Base-by-base conservation (phyloP, 2,329 filamentous ascomycete species). In the Truncatella angustata region DNA sequence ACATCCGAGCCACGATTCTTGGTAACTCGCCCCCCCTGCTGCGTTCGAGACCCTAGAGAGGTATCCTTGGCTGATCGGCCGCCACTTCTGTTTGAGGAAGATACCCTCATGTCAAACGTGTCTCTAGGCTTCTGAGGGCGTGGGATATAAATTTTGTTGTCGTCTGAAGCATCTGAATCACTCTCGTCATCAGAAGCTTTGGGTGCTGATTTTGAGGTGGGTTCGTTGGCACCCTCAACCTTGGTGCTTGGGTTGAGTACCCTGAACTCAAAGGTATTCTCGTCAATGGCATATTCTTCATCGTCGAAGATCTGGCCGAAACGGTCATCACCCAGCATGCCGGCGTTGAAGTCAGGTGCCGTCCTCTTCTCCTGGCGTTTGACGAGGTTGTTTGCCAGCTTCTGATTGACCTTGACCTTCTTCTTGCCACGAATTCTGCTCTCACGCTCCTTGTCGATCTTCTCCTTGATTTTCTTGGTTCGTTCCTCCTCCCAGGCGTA, bases 391-490 rank as follows among this genome's bases (percentile, higher is more conserved):
- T 93, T 87, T 54, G 88, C 88, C 57, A 89, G 71, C 58, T 82
- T 87, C 65, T 91, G 85, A 70, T 99, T 99, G 74, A 99, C 91
- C 79, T 97, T 97, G 76, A 95, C 88, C 79, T 96, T 97, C 77
- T 96, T 97, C 72, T 86, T 91, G 58, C 93, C 92, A 61, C 94
- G 84, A 64, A 99, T 97, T 60, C 94, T 84, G 68, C 87, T 95
- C 65, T 94, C 90, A n/a, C 94, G 85, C 72, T 97, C 92, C 74
- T 97, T 96, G 66, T 96, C 91, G 57, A 99, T 91, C 79, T 93
- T 96, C 66, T 96, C 90, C 70, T 93, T 91, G 61, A 99, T 85
- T 59, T 88, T 86, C 78, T 96, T 97, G 55, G 87, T 86, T 52
- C 91, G 83, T 70, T 97, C 91, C 64, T 97, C 90, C 66, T 97